These are phyloP conservation scores for Ogataea kodamae DNA, from an alignment of 805 yeast genomes.

Conservation along the genomic window DNA sequence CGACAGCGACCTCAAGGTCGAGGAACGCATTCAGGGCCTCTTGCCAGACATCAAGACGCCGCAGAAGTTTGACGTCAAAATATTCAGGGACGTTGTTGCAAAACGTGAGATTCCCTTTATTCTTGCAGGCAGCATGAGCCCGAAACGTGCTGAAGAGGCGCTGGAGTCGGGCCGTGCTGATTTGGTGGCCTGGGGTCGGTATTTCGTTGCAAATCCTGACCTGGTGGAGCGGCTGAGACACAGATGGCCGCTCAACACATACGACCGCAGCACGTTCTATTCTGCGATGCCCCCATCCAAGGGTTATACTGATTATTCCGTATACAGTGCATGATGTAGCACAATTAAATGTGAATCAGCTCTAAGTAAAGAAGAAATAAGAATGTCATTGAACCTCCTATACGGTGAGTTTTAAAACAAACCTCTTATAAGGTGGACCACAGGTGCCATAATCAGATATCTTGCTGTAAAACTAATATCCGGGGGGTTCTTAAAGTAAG, in stretches of 20 bases:
- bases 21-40: constrained; percentile 13
- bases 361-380: too few species aligned
- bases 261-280: constrained; percentile 41
- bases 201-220: constrained; percentile 44
- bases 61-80: constrained; percentile 16
- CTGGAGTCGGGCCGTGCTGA: constrained; percentile 25
- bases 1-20: constrained; percentile 42
- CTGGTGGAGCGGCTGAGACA: constrained; percentile 35
- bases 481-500: too few species aligned
- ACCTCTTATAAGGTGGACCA: too few species aligned
- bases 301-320: background rate
- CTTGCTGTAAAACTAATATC: too few species aligned
- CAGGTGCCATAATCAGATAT: too few species aligned
- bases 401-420: too few species aligned
- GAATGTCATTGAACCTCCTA: too few species aligned
- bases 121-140: constrained; percentile 23
- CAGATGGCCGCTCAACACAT: constrained; percentile 34
- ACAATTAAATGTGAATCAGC: too few species aligned
- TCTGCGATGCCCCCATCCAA: background rate
- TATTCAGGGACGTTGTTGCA: constrained; percentile 51
- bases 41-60: constrained; percentile 8
- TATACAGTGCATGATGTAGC: too few species aligned
- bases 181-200: constrained; percentile 39
- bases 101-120: constrained; percentile 27
- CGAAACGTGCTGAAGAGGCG: constrained; percentile 13